Conservation (phyloP, 148 eudicot genomes). For the Chenopodium suecicum region DNA sequence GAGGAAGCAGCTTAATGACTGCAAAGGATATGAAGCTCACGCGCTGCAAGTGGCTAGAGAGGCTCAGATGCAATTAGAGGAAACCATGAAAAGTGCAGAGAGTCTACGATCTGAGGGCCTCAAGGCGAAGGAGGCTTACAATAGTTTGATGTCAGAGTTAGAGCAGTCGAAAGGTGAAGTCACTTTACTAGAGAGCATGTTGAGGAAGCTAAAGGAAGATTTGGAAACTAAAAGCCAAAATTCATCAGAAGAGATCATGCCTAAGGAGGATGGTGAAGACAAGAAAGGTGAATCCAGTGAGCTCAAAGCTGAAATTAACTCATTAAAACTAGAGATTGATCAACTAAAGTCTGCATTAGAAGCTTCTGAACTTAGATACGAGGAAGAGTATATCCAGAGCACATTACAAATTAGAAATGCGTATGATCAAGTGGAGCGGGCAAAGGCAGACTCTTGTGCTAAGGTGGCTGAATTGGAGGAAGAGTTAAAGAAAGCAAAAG, state of each 20-base stretch:
- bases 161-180: constrained; percentile 57
- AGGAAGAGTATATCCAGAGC: constrained; percentile 66
- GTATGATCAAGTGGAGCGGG: constrained; percentile 57
- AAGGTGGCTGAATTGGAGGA: constrained; percentile 53
- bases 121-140: constrained; percentile 51
- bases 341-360: constrained; percentile 57
- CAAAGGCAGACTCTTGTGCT: constrained; percentile 49
- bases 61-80: constrained; percentile 55
- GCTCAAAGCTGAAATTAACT: constrained; percentile 49
- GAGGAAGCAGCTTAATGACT: constrained; percentile 55
- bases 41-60: constrained; percentile 52
- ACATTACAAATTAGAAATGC: constrained; percentile 73
- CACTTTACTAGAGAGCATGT: constrained; percentile 46
- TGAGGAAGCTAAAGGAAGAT: constrained; percentile 45
- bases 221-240: constrained; percentile 12
- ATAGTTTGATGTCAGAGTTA: constrained; percentile 45
- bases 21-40: constrained; percentile 54
- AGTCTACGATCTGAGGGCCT: constrained; percentile 43
- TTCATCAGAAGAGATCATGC: constrained; percentile 15
- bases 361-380: constrained; percentile 62
- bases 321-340: constrained; percentile 47
- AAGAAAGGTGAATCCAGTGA: constrained; percentile 35
- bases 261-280: constrained; percentile 17
- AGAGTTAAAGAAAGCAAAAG: constrained; percentile 41
- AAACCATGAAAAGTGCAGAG: constrained; percentile 48